Evolutionary conservation across 305 asterid genomes (phyloP).

Genomic region (Fraxinus floribunda): DNA sequence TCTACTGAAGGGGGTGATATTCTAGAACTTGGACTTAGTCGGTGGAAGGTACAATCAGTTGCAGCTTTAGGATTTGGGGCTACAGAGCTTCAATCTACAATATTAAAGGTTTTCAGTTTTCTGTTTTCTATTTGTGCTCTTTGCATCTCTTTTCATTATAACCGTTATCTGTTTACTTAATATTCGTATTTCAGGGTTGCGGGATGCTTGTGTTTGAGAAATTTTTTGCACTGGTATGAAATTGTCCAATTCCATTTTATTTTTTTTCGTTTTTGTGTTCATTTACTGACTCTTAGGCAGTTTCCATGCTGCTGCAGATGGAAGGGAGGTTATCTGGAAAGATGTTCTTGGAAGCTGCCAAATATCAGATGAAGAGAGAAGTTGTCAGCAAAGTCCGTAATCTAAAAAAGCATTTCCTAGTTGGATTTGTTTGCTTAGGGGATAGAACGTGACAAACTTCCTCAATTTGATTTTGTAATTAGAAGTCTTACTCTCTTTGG

Average conservation of each 20-base stretch:
- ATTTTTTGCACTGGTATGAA: conserved; percentile 62
- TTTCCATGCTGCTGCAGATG: conserved; percentile 45
- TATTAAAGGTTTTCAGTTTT: conserved; percentile 56
- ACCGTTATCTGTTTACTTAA: conserved; percentile 17
- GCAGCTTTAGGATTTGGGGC: conserved; percentile 76
- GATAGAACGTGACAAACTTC: conserved; percentile 12
- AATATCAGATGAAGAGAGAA: conserved; percentile 70
- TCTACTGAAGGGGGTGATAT: conserved; percentile 39
- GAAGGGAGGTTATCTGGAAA: conserved; percentile 77
- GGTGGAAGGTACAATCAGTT: conserved; percentile 78
- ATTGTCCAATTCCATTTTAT: neutral
- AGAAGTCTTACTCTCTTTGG: conserved; percentile 8
- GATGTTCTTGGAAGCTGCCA: conserved; percentile 71
- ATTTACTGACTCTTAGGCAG: conserved; percentile 10
- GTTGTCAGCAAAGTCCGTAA: conserved; percentile 58
- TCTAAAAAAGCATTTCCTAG: neutral
- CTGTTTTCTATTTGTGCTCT: conserved; percentile 10
- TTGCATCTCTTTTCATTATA: conserved; percentile 14
- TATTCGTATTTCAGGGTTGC: conserved; percentile 61
- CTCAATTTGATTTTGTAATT: conserved; percentile 3
- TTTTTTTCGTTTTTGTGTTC: neutral
- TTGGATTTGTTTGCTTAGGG: conserved; percentile 15
- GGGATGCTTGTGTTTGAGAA: conserved; percentile 80
- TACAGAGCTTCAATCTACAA: conserved; percentile 51
- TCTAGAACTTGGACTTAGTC: conserved; percentile 73